Base-by-base conservation (phyloP, 2,329 filamentous ascomycete genomes). In the Cyanodermella asteris region DNA sequence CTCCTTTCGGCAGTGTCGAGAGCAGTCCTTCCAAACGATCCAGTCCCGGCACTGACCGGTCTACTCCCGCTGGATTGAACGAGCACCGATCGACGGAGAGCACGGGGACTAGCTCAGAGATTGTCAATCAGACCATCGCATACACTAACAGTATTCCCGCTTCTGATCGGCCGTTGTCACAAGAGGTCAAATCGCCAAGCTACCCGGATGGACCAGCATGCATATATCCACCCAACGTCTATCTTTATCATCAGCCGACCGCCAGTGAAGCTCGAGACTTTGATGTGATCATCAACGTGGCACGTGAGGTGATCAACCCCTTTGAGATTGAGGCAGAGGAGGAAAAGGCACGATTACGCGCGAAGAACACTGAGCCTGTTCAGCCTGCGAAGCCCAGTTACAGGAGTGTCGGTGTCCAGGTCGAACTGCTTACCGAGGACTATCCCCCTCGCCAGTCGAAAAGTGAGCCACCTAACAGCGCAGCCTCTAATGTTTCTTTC, bases 251-350 rank as follows among this genome's bases (percentile, higher is more conserved):
- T 26, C 66, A 72, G 38, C 66, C 66, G 1, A 69, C 57, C 3
- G 56, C 54, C 5, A 56, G 64, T 28, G 63, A 70, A 41, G 65
- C 64, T 3, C 51, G 55, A 5, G 46, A 56, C 19, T 72, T 69
- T 31, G 66, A 72, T 36, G 63, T 69, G 3, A 58, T 72, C 12
- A 51, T 72, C 33, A 72, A 72, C 32, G 66, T 72, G 14, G 66
- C 66, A 5, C 69, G 66, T 38, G 66, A 72, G 41, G 65, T 72
- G 5, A 53, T 53, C 27, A 70, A 70, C 34, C 66, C 66, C 1
- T 65, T 70, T 36, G 43, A 46, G 3, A 41, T 38, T 5, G 36
- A 30, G 4, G 33, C 34, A 10, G 44, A 31, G 30, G 40, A 32
- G 34, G n/a, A 6, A 42, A n/a, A 45, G 13, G 22, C 22, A 6